Conservation (phyloP, 2,329 filamentous ascomycete genomes). For the Aspergillus pseudoviridinutans region DNA sequence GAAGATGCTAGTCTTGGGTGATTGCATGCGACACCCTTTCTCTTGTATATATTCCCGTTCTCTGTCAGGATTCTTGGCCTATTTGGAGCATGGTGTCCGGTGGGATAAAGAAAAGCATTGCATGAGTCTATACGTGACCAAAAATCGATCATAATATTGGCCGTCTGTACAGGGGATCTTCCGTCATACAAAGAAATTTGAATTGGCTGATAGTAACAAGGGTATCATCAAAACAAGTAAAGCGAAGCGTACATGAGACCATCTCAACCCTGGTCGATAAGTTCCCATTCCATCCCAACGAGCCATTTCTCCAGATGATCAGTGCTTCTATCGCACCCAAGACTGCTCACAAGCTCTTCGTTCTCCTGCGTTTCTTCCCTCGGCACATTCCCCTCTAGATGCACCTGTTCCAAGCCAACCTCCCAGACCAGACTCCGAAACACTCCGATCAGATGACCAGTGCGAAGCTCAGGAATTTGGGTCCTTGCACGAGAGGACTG, state of each 20-base stretch:
- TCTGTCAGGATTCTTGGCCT: not conserved
- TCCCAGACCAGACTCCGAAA: constrained; percentile 34
- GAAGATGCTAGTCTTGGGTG: constrained; percentile 2
- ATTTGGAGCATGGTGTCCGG: not conserved
- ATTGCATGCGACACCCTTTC: not conserved
- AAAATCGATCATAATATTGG: not conserved
- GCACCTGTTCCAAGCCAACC: constrained; percentile 22
- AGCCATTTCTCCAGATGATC: constrained; percentile 23
- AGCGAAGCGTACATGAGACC: not conserved
- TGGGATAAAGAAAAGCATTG: not conserved
- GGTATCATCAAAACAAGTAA: not conserved
- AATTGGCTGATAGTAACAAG: not conserved
- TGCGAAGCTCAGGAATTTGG: constrained; percentile 7
- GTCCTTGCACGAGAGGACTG: not conserved
- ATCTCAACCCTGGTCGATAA: constrained; percentile 14
- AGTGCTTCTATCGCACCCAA: not conserved
- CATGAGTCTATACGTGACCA: not conserved
- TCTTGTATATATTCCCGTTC: not conserved
- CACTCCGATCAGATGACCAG: constrained; percentile 27
- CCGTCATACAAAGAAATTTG: no score
- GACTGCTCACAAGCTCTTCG: not conserved
- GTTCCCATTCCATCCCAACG: constrained; percentile 39
- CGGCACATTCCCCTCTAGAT: not conserved
- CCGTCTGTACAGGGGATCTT: not conserved
- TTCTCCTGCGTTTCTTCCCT: not conserved